Conservation (phyloP, 257 asterid species). For the Ajuga chamaepitys region DNA sequence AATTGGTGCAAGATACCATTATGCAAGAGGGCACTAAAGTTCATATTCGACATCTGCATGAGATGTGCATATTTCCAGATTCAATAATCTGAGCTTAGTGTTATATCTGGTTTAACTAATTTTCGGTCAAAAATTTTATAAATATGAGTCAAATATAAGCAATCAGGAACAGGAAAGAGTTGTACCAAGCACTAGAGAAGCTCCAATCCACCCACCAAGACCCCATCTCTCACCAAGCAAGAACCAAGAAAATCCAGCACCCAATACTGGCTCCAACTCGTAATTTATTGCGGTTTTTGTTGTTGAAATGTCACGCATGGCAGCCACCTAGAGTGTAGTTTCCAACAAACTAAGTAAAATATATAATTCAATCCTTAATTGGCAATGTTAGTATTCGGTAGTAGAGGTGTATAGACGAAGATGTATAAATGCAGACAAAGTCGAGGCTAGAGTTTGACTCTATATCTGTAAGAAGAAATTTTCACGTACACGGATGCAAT, state of each 20-base stretch:
- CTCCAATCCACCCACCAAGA: constrained; percentile 68
- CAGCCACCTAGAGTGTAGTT: constrained; percentile 34
- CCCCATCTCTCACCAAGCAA: constrained; percentile 93
- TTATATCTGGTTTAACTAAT: not conserved
- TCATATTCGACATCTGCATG: not conserved
- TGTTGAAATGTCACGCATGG: constrained; percentile 72
- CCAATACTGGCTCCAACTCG: constrained; percentile 82
- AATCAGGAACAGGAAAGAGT: not conserved
- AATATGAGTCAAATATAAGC: not conserved
- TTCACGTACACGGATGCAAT: too few relatives aligned
- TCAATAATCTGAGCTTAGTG: not conserved
- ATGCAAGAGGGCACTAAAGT: not conserved
- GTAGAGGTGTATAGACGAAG: too few relatives aligned
- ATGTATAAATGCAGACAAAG: too few relatives aligned
- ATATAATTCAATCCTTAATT: not conserved
- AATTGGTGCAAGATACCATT: not conserved
- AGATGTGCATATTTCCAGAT: not conserved
- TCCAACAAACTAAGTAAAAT: not conserved
- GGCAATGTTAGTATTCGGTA: too few relatives aligned
- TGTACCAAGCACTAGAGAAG: constrained; percentile 68
- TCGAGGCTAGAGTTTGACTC: too few relatives aligned
- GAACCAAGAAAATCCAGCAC: constrained; percentile 85
- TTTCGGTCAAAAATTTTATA: not conserved
- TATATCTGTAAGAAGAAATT: too few relatives aligned
- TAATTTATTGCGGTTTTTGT: constrained; percentile 72